phyloP scores from a whole-genome alignment of 169 alveolate genomes.

The Plasmodium yoelii region DNA sequence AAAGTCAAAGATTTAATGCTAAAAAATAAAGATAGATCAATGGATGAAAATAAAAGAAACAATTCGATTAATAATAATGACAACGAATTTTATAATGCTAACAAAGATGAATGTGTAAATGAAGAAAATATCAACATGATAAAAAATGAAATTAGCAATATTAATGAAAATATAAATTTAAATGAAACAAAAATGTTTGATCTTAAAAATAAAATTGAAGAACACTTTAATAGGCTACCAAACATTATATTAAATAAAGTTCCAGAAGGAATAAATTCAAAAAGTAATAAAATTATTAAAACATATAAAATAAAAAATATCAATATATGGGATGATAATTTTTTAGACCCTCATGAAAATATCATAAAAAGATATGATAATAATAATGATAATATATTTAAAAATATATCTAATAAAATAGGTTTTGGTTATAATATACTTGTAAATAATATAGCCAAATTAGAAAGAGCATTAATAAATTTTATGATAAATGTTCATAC shows the following conservation, averaged over 20 bases:
- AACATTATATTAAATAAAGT: slow-evolving; percentile 48
- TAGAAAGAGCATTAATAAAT: slow-evolving; percentile 82
- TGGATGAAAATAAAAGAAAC: background rate
- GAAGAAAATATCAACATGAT: slow-evolving; percentile 8
- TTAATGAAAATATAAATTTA: slow-evolving; percentile 23
- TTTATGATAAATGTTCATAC: slow-evolving; percentile 82
- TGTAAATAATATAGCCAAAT: slow-evolving; percentile 73
- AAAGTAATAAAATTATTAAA: slow-evolving; percentile 46
- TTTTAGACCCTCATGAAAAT: slow-evolving; percentile 58
- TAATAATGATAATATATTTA: slow-evolving; percentile 41
- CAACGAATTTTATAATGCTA: background rate
- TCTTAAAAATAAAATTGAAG: slow-evolving; percentile 33
- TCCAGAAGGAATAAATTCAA: slow-evolving; percentile 34
- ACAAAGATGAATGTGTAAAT: background rate
- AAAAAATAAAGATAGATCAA: background rate
- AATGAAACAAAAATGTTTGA: slow-evolving; percentile 34
- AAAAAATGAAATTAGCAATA: slow-evolving; percentile 49
- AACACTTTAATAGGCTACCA: slow-evolving; percentile 42
- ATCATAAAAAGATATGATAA: slow-evolving; percentile 65
- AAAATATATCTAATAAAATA: slow-evolving; percentile 73
- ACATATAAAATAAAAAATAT: slow-evolving; percentile 45
- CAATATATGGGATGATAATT: background rate
- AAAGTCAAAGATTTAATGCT: slow-evolving; percentile 29
- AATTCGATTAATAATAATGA: background rate
- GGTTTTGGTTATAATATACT: slow-evolving; percentile 73